Percentiles rank a stretch among this genome's conserved stretches.
phyloP scores from a whole-genome alignment of 192 early-diverging fungal species.

The Backusella circina region DNA sequence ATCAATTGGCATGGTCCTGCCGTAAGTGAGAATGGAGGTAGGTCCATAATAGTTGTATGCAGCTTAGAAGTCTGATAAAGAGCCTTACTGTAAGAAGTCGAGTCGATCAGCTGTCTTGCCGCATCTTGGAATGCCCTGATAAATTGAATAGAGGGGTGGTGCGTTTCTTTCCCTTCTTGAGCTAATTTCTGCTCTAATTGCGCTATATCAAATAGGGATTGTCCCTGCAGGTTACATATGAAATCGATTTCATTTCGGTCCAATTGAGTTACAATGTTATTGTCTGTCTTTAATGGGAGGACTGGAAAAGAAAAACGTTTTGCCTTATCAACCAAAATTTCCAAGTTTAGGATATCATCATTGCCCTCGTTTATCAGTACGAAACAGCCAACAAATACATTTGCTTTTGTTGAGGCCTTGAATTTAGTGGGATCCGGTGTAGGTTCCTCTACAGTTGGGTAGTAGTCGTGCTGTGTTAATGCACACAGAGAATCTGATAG shows the following conservation, averaged over 20 bases:
- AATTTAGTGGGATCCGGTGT: neutral
- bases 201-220: constrained; percentile 9
- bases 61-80: constrained; percentile 14
- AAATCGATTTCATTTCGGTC: neutral
- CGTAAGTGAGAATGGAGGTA: constrained; percentile 26
- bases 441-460: neutral
- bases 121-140: constrained; percentile 5
- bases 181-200: constrained; percentile 2
- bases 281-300: constrained; percentile 12
- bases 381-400: constrained; percentile 18
- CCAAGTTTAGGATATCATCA: neutral
- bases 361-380: constrained; percentile 18
- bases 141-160: neutral
- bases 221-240: neutral
- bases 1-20: constrained; percentile 25
- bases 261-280: neutral
- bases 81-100: constrained; percentile 9
- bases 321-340: constrained; percentile 24
- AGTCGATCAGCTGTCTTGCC: constrained; percentile 6
- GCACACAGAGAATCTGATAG: constrained; percentile 7
- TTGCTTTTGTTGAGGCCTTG: neutral
- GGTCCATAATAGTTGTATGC: constrained; percentile 18
- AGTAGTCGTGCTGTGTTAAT: neutral
- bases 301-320: constrained; percentile 22
- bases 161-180: neutral